phyloP scores from a whole-genome alignment of 768 basidiomycete species.

The Mycena venus region DNA sequence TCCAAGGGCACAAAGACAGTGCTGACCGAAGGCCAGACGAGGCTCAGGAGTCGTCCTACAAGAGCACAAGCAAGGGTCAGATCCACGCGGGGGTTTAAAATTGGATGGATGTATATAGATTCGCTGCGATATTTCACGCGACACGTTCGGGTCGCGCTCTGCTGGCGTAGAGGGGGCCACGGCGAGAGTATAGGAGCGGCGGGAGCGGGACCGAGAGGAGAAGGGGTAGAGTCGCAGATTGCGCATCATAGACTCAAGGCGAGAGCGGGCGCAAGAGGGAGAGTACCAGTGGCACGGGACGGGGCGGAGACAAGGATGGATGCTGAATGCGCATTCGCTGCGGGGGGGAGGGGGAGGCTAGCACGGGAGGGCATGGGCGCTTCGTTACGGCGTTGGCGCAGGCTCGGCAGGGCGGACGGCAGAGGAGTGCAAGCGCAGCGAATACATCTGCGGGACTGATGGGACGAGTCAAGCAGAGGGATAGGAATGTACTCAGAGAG shows the following conservation, averaged over 20 bases:
- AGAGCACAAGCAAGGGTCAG: neutral
- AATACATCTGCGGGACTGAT: neutral
- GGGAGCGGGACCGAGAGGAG: neutral
- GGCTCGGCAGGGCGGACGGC: neutral
- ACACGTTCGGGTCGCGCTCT: neutral
- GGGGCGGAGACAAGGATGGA: too few species aligned
- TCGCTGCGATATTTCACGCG: neutral
- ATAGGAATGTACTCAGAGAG: neutral
- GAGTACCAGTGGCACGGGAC: too few species aligned
- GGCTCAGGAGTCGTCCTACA: neutral
- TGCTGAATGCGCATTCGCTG: slow-evolving; percentile 6
- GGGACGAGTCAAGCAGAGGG: neutral
- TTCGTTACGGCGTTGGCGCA: neutral
- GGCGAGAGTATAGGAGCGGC: neutral
- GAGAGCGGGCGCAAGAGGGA: too few species aligned
- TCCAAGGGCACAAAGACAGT: neutral
- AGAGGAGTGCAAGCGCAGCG: neutral
- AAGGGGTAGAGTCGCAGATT: neutral
- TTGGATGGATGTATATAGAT: slow-evolving; percentile 9
- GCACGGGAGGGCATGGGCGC: neutral
- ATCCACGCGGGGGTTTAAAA: slow-evolving; percentile 13
- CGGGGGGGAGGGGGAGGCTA: neutral
- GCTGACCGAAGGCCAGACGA: neutral
- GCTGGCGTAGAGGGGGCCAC: neutral
- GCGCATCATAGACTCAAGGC: neutral